Percentiles rank a stretch among this genome's conserved stretches.
Evolutionary conservation across 495 filamentous ascomycete genomes (phyloP).

Genomic region (Penicillium canescens): DNA sequence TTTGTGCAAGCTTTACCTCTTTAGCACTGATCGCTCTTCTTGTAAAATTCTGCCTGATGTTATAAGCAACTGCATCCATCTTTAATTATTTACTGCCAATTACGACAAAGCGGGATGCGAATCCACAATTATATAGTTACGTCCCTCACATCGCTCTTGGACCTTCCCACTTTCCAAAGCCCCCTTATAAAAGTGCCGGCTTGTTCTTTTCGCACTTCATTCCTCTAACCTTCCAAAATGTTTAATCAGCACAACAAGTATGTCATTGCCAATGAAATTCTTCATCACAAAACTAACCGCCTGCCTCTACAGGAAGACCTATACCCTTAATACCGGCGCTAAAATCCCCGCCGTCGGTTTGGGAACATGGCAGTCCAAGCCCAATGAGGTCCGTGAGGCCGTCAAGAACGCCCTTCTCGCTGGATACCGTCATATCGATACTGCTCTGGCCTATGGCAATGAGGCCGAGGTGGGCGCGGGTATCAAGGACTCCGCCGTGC

Average conservation of each 20-base stretch:
- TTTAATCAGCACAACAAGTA: conserved; percentile 45
- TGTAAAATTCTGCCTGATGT: no score
- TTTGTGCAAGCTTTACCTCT: no score
- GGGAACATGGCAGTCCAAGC: conserved; percentile 77
- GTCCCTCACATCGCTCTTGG: conserved; percentile 26
- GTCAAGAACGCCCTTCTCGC: conserved; percentile 71
- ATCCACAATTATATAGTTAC: no score
- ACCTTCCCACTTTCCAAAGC: conserved; percentile 34
- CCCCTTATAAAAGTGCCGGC: conserved; percentile 7
- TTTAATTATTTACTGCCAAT: no score
- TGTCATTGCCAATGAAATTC: conserved; percentile 3
- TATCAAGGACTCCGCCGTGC: conserved; percentile 76
- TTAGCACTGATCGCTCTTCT: no score
- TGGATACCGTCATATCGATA: conserved; percentile 74
- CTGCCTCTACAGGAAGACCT: conserved; percentile 50
- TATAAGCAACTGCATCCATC: no score
- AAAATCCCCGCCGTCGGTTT: conserved; percentile 81
- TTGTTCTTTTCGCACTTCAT: neutral
- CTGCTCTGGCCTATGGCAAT: conserved; percentile 82
- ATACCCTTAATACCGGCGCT: conserved; percentile 76
- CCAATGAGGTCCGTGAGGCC: conserved; percentile 64
- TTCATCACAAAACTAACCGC: neutral
- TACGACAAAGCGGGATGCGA: no score
- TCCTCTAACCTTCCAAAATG: conserved; percentile 30
- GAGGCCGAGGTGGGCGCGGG: conserved; percentile 80